Evolutionary conservation across 192 early-diverging fungal species (phyloP), one percentile per base, ranked within the genome.

Genomic region (Chytriomyces hyalinus): DNA sequence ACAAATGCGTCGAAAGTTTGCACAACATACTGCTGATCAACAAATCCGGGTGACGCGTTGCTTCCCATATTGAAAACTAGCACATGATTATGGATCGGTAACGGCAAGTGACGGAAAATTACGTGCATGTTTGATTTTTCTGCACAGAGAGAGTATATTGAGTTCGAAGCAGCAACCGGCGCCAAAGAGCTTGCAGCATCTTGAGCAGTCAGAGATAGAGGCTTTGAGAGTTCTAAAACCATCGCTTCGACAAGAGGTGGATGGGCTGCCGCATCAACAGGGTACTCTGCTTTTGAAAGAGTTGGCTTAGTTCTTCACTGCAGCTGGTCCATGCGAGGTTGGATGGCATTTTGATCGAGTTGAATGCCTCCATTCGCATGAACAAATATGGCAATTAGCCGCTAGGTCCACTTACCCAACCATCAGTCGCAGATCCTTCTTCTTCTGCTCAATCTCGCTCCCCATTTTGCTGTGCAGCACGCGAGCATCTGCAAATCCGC

Each of bases 361-460:
- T 36, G 36, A 36, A 36, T 36, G 36, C 36, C 36, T 36, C 36
- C 36, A 36, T 36, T 36, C 36, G 36, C 36, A 36, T 36, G 36
- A 36, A 4, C 20, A 1, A 2, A 63, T 0, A 2, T 2, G 3
- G 9, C 8, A 49, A 13, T 4, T 11, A n/a, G 26, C 20, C 17
- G 28, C 13, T 46, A 82, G 24, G 15, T 20, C 11, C 15, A 36
- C 85, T 78, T 90, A 94, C 93, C 94, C 94, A 67, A 95, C 94
- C 94, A 95, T 95, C 43, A 87, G 69, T 26, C 94, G 79, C 13
- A 95, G 82, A 63, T 94, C 93, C 79, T 92, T 90, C 82, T 94
- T 93, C 78, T 92, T 93, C 45, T 86, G 85, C 75, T 94, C 94
- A 48, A 94, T 92, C 76, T 94, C 91, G n/a, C 67, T 77, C 47